Evolutionary conservation across 169 alveolate species (phyloP).

Genomic region (Babesia gibsoni): DNA sequence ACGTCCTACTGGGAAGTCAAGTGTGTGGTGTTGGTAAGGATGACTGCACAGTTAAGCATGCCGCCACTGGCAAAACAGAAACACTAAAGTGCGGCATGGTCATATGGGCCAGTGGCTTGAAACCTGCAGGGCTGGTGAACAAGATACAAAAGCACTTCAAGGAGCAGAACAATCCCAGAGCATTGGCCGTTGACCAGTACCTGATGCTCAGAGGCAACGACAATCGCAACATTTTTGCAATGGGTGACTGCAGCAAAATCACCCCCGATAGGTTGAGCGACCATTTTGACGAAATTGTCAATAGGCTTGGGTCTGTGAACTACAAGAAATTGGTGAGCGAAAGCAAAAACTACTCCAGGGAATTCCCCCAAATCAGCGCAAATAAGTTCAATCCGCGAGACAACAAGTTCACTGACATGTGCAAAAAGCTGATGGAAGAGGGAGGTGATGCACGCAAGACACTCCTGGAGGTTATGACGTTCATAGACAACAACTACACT

Average conservation of each 20-base stretch:
- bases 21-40: slow-evolving; percentile 65
- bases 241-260: slow-evolving; percentile 74
- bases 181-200: slow-evolving; percentile 66
- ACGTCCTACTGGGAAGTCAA: slow-evolving; percentile 58
- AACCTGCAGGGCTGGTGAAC: slow-evolving; percentile 53
- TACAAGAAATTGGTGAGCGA: slow-evolving; percentile 36
- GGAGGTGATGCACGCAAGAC: slow-evolving; percentile 7
- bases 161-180: slow-evolving; percentile 53
- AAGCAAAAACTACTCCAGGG: slow-evolving; percentile 20
- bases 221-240: slow-evolving; percentile 61
- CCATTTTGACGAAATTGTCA: slow-evolving; percentile 36
- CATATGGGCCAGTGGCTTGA: slow-evolving; percentile 79
- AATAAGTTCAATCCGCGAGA: slow-evolving; percentile 65
- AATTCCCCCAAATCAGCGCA: slow-evolving; percentile 65
- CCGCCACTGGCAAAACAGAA: slow-evolving; percentile 54
- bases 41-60: slow-evolving; percentile 48
- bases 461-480: slow-evolving; percentile 50
- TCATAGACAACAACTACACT: slow-evolving; percentile 60
- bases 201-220: slow-evolving; percentile 59
- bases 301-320: slow-evolving; percentile 15
- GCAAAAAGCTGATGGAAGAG: slow-evolving; percentile 7
- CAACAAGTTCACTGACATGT: slow-evolving; percentile 28
- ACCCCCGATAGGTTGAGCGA: slow-evolving; percentile 61
- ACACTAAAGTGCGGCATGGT: slow-evolving; percentile 67
- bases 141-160: slow-evolving; percentile 19